A percentile compares a stretch with the other conserved stretches of the same genome.
phyloP scores from a whole-genome alignment of 139 green algal species.

The Chlorella sp. region DNA sequence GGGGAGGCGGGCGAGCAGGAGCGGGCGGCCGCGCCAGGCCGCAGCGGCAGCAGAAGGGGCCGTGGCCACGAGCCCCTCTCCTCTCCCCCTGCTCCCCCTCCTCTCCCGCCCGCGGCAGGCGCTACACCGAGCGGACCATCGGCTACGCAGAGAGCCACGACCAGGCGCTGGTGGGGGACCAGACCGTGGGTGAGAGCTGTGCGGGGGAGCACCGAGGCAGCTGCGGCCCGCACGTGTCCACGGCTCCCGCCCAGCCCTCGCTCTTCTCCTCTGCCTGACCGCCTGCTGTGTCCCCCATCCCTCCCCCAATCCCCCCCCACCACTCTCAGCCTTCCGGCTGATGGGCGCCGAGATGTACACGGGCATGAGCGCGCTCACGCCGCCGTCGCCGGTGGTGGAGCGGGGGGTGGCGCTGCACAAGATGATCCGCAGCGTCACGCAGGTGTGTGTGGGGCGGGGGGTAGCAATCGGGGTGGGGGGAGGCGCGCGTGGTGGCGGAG shows the following conservation, averaged over 20 bases:
- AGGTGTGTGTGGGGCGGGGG: too few relatives aligned
- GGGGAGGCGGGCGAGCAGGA: too few relatives aligned
- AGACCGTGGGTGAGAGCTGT: constrained; percentile 44
- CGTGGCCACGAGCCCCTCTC: too few relatives aligned
- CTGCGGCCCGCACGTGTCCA: too few relatives aligned
- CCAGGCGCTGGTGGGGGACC: constrained; percentile 84
- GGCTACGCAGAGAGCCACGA: constrained; percentile 89
- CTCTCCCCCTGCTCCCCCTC: too few relatives aligned
- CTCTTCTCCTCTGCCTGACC: neutral
- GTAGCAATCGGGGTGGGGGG: too few relatives aligned
- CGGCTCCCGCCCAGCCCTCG: too few relatives aligned
- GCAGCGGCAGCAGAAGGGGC: too few relatives aligned
- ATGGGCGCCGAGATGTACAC: constrained; percentile 83
- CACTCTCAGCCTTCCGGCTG: constrained; percentile 55
- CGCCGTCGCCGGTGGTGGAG: constrained; percentile 43
- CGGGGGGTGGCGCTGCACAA: constrained; percentile 89
- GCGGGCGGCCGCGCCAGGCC: too few relatives aligned
- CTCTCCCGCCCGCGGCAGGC: constrained; percentile 36
- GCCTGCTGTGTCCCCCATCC: neutral
- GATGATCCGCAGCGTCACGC: constrained; percentile 59
- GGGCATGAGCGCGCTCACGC: constrained; percentile 70
- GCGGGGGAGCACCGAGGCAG: too few relatives aligned
- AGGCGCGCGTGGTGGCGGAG: too few relatives aligned
- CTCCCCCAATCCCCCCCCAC: neutral
- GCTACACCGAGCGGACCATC: constrained; percentile 82